Base-by-base conservation (phyloP, 1,139 yeast genomes). In the Sugiyamaella castrensis region DNA sequence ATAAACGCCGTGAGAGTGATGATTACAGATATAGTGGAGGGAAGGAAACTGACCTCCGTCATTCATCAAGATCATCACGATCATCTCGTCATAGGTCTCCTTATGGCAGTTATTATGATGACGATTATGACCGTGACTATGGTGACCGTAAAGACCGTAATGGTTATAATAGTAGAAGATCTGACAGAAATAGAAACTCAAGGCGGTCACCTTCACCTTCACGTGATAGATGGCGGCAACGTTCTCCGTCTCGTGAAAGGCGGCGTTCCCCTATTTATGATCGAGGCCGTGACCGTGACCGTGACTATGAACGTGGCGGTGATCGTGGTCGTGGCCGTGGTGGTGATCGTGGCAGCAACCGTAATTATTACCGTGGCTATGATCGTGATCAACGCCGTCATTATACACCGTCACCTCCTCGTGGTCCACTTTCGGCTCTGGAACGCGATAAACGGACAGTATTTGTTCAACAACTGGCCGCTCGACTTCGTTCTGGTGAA, bases 391-490 rank as follows among this genome's bases (percentile, higher is more conserved):
- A 48, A n/a, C 32, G 47, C 16, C 34, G 49, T 11, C 36, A 34
- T 28, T 33, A 44, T 27, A 38, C 50, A 38, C 28, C 48, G 26
- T 38, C 45, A 13, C 19, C 26, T 27, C 24, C 15, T 28, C 13
- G 43, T 8, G 13, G 37, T 27, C 35, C 43, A 31, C 37, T 30
- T 9, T 32, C 38, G 12, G 8, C 32, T 9, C 38, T 28, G 27
- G 67, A 65, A 31, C 57, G 70, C 12, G 72, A 68, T 48, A 55
- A 60, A 37, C 57, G 72, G 13, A 70, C 73, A 1, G 68, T 69
- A 16, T 69, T 69, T 56, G 72, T 69, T 1, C 70, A 65, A 48
- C 73, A 70, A 45, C 56, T 70, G 27, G 70, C 73, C 1, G 67
- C 68, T 13, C 40, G 46, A n/a, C 16, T 42, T 10, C 29, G 30